Base-by-base conservation (phyloP, 2,329 filamentous ascomycete species). In the Malbranchea zuffiana region DNA sequence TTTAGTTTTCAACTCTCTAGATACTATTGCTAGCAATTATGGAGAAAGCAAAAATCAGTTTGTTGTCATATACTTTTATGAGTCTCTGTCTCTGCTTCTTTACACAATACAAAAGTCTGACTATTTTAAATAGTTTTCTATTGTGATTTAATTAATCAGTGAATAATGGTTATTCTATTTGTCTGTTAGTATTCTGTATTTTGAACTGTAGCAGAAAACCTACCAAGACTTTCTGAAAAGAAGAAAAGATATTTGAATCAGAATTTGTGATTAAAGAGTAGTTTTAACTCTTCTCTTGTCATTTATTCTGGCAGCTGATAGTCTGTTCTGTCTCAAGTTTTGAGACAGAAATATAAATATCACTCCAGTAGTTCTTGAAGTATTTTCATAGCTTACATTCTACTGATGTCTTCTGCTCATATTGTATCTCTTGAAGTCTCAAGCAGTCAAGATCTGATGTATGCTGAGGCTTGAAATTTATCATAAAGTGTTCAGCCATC, bases 231-330 rank as follows among this genome's bases (percentile, higher is more conserved):
- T 31, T 16, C 11, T 31, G 28, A 11, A 17, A 18, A 5, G 28
- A 17, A 4, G 28, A 17, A 18, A 31, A 31, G 4, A 17, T 32
- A 5, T 18, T 32, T 32, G 30, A 32, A 21, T 20, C 18, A 21
- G 30, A 4, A 12, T 32, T 32, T 32, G 30, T 32, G 30, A n/a
- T 32, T 4, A 32, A 19, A 32, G 30, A 20, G 16, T 19, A 32
- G 17, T 19, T 21, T 19, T 16, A 19, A 32, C 30, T 19, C n/a
- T 32, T 19, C 30, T 32, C 30, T 32, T 32, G 30, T 19, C 30
- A 32, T 32, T 19, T 19, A 15, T 21, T 32, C 30, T 4, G 18
- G 29, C 13, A 31, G 29, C 29, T 31, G 16, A 21, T 19, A 32
- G 30, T 19, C 30, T 32, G 30, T 19, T 19, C 18, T 32, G 16